These are phyloP conservation scores for Elsinoe fawcettii DNA, from an alignment of 2,329 filamentous ascomycete genomes.

Conservation along the genomic window DNA sequence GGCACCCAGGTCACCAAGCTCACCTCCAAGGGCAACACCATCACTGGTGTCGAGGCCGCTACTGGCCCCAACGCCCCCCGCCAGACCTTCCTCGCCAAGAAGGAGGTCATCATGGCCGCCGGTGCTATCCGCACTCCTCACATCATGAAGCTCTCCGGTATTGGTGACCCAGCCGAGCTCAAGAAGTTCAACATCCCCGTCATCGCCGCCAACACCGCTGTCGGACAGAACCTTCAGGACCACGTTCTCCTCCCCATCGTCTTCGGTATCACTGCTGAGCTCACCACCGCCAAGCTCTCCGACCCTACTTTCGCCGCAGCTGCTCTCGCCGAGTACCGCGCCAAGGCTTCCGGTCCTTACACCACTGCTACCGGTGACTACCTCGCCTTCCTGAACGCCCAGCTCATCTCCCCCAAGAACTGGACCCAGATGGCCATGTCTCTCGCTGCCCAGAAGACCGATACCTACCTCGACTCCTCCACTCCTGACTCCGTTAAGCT, in stretches of 20 bases:
- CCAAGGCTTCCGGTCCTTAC: constrained; percentile 19
- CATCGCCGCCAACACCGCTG: constrained; percentile 50
- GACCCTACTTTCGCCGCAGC: constrained; percentile 18
- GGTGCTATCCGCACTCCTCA: constrained; percentile 27
- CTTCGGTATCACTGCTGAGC: constrained; percentile 16
- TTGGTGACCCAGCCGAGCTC: constrained; percentile 49
- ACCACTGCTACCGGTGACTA: constrained; percentile 27
- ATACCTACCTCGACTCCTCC: constrained; percentile 5
- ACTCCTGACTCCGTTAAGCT: constrained; percentile 17
- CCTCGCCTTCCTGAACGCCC: constrained; percentile 33
- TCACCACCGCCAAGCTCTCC: constrained; percentile 15
- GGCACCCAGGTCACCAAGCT: constrained; percentile 7
- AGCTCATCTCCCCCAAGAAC: constrained; percentile 18
- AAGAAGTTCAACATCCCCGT: constrained; percentile 40
- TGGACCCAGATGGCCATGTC: not conserved
- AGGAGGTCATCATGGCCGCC: constrained; percentile 26
- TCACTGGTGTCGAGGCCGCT: constrained; percentile 16
- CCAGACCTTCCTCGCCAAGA: constrained; percentile 21
- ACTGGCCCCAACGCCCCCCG: constrained; percentile 15
- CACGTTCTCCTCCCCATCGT: constrained; percentile 30
- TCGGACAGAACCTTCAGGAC: constrained; percentile 58
- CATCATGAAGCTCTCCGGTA: constrained; percentile 37
- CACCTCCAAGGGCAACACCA: constrained; percentile 8
- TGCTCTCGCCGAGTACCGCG: constrained; percentile 18
- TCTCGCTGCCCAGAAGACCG: not conserved